Percentiles rank a stretch among this genome's conserved stretches.
Conservation (phyloP, 164 flowering plant genomes). For the Houttuynia cordata region DNA sequence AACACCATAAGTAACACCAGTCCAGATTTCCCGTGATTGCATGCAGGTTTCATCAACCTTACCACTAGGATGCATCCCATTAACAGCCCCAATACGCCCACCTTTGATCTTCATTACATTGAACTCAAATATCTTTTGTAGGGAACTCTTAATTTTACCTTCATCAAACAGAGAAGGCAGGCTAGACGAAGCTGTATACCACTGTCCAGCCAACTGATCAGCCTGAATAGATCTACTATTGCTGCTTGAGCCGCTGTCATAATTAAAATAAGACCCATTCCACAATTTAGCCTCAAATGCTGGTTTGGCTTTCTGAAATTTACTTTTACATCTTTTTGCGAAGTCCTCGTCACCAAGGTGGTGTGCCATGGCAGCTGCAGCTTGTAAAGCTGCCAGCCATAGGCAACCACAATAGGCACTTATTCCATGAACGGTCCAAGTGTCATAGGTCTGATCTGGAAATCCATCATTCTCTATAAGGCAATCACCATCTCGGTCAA, state of each 20-base stretch:
- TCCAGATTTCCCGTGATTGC: constrained; percentile 96
- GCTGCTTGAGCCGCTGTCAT: constrained; percentile 85
- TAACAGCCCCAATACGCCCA: constrained; percentile 87
- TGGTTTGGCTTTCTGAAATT: constrained; percentile 48
- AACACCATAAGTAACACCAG: constrained; percentile 79
- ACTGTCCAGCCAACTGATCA: constrained; percentile 90
- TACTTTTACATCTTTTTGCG: constrained; percentile 53
- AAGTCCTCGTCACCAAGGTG: constrained; percentile 55
- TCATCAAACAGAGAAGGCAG: constrained; percentile 78
- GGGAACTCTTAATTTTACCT: constrained; percentile 43
- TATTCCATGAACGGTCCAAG: constrained; percentile 93
- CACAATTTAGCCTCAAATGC: constrained; percentile 70
- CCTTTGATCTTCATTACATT: constrained; percentile 86
- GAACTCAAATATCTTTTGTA: constrained; percentile 65
- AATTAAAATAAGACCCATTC: constrained; percentile 89
- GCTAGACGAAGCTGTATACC: constrained; percentile 83
- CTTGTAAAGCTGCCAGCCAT: constrained; percentile 93
- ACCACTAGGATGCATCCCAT: constrained; percentile 87
- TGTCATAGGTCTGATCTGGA: constrained; percentile 91
- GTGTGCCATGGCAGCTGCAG: constrained; percentile 88
- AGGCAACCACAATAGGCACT: constrained; percentile 93
- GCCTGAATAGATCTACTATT: constrained; percentile 89
- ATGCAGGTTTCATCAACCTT: constrained; percentile 82
- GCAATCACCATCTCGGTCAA: constrained; percentile 70
- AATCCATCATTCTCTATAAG: constrained; percentile 90